A percentile compares a stretch with the other conserved stretches of the same genome.
These are phyloP conservation scores for Alliaria petiolata DNA, from an alignment of 345 rosid species.

Conservation along the genomic window DNA sequence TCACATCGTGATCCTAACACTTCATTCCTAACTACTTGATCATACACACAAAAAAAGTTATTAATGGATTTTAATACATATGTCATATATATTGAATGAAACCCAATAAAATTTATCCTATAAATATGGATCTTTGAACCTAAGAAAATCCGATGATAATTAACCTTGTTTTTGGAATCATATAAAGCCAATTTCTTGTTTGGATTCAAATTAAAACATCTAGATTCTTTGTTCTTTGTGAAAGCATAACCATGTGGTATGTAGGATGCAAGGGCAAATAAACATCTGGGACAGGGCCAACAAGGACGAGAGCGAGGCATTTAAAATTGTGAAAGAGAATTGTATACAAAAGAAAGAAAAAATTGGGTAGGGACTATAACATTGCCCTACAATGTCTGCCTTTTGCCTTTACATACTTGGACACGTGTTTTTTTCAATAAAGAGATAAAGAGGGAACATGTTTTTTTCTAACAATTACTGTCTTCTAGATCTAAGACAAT, in stretches of 20 bases:
- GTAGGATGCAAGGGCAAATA: conserved; percentile 19
- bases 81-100: too few relatives aligned
- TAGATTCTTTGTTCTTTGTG: conserved; percentile 10
- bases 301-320: conserved; percentile 14
- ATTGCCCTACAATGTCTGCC: conserved; percentile 33
- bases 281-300: conserved; percentile 21
- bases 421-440: too few relatives aligned
- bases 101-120: not conserved
- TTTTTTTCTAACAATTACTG: not conserved
- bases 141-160: not conserved
- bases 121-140: not conserved
- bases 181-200: conserved; percentile 12
- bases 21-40: too few relatives aligned
- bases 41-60: too few relatives aligned
- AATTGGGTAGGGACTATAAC: conserved; percentile 31
- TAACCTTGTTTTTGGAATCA: not conserved
- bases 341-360: conserved; percentile 18
- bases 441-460: not conserved
- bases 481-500: too few relatives aligned
- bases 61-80: too few relatives aligned
- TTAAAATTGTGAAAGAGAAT: conserved; percentile 22
- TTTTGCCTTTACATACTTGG: conserved; percentile 31
- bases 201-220: conserved; percentile 8
- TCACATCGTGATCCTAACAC: too few relatives aligned
- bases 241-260: conserved; percentile 32